A percentile compares a stretch with the other conserved stretches of the same genome.
These are phyloP conservation scores for Tuber indicum DNA, from an alignment of 495 filamentous ascomycete genomes.

Conservation along the genomic window DNA sequence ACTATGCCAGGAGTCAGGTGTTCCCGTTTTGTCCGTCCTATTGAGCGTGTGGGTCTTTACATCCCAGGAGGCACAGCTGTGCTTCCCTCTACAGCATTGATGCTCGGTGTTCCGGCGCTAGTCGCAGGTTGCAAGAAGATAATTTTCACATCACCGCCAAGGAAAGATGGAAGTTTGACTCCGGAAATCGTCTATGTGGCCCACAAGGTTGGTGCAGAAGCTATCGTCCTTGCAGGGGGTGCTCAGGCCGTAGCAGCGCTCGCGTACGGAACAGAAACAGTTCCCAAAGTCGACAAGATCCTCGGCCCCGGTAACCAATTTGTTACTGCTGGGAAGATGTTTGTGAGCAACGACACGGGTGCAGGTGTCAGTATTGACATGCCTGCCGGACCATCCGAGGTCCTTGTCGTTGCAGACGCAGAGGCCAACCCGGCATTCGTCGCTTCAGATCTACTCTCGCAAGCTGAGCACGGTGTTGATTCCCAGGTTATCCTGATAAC, in stretches of 20 bases:
- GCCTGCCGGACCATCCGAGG: slow-evolving; percentile 94
- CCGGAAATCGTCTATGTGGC: slow-evolving; percentile 98
- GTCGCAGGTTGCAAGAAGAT: slow-evolving; percentile 97
- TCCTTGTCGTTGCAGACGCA: slow-evolving; percentile 91
- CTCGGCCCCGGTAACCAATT: slow-evolving; percentile 97
- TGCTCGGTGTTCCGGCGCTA: slow-evolving; percentile 95
- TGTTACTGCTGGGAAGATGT: slow-evolving; percentile 97
- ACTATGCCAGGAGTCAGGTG: slow-evolving; percentile 97
- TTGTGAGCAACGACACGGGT: slow-evolving; percentile 90
- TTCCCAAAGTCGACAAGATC: slow-evolving; percentile 98
- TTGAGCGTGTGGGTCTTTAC: slow-evolving; percentile 91
- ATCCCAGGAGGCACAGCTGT: slow-evolving; percentile 94
- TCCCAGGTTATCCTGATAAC: slow-evolving; percentile 92
- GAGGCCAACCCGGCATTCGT: slow-evolving; percentile 89
- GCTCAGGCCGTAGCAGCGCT: slow-evolving; percentile 91
- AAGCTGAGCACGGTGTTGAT: slow-evolving; percentile 94
- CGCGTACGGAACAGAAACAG: slow-evolving; percentile 74
- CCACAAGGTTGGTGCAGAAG: slow-evolving; percentile 91
- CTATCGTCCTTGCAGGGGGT: slow-evolving; percentile 89
- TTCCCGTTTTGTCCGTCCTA: slow-evolving; percentile 84
- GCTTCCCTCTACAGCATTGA: slow-evolving; percentile 88
- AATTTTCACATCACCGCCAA: slow-evolving; percentile 83
- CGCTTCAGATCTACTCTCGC: slow-evolving; percentile 84
- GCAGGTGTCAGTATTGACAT: slow-evolving; percentile 95
- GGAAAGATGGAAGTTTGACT: slow-evolving; percentile 80